These are phyloP conservation scores for Yamadazyma epiphylla DNA, from an alignment of 1,139 yeast genomes.

Conservation along the genomic window DNA sequence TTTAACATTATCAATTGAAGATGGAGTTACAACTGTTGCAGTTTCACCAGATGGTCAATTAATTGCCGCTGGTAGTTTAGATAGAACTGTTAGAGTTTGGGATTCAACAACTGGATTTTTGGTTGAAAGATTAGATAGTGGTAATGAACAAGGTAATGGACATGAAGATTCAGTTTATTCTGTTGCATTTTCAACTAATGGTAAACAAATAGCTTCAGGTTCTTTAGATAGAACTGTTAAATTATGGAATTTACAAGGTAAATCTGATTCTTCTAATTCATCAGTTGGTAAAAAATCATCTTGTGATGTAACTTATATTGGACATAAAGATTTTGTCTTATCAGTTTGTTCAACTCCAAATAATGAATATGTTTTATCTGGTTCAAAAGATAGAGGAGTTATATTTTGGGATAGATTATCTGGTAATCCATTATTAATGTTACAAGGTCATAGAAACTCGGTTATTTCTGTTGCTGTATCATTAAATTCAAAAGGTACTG, in stretches of 20 bases:
- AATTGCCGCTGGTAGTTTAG: slow-evolving; percentile 96
- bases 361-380: slow-evolving; percentile 86
- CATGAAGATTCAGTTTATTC: slow-evolving; percentile 96
- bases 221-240: slow-evolving; percentile 95
- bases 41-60: slow-evolving; percentile 93
- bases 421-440: slow-evolving; percentile 91
- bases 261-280: slow-evolving; percentile 38
- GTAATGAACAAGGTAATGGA: slow-evolving; percentile 83
- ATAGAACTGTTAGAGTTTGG: slow-evolving; percentile 96
- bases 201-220: slow-evolving; percentile 90
- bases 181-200: slow-evolving; percentile 89
- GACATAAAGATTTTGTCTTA: slow-evolving; percentile 94
- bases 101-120: slow-evolving; percentile 90
- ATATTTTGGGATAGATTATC: slow-evolving; percentile 94
- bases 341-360: slow-evolving; percentile 95
- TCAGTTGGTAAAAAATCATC: slow-evolving; percentile 46
- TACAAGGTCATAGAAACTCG: slow-evolving; percentile 95
- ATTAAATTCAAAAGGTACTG: slow-evolving; percentile 65
- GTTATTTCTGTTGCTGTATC: slow-evolving; percentile 94
- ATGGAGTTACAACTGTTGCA: slow-evolving; percentile 97
- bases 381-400: slow-evolving; percentile 96
- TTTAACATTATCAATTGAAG: slow-evolving; percentile 86
- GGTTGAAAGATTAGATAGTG: slow-evolving; percentile 90
- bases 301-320: slow-evolving; percentile 91
- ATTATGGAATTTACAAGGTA: slow-evolving; percentile 81